Evolutionary conservation across 108 stramenopile species (phyloP).

Genomic region (Cyclostephanos invisitatus): DNA sequence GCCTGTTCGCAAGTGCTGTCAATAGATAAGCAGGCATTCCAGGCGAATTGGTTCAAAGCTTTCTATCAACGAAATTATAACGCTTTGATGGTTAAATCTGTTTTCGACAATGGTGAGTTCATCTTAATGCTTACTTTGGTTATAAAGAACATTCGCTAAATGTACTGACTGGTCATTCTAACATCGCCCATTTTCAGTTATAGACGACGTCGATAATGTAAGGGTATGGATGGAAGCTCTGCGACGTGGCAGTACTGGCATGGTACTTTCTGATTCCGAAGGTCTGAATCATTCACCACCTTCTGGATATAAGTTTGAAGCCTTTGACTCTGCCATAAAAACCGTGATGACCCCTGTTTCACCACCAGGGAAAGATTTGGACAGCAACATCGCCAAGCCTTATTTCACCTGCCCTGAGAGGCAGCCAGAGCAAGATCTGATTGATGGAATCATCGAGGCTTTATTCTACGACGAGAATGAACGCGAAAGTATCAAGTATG

Average conservation of each 20-base stretch:
- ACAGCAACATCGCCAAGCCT: conserved; percentile 14
- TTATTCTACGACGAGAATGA: conserved; percentile 73
- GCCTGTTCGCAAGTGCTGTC: conserved; percentile 70
- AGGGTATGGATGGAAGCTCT: conserved; percentile 74
- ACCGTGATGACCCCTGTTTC: conserved; percentile 13
- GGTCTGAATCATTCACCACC: conserved; percentile 10
- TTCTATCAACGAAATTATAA: conserved; percentile 88
- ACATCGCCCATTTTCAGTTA: conserved; percentile 37
- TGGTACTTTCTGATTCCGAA: conserved; percentile 11
- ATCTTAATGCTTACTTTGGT: background rate
- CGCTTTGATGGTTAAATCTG: conserved; percentile 62
- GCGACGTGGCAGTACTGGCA: conserved; percentile 40
- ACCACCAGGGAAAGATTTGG: conserved; percentile 9
- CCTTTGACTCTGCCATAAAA: conserved; percentile 26
- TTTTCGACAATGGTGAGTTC: conserved; percentile 3
- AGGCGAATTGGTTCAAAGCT: conserved; percentile 75
- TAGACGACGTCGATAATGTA: conserved; percentile 81
- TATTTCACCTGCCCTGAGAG: conserved; percentile 61
- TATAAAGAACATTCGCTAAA: background rate
- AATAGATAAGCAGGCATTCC: conserved; percentile 80
- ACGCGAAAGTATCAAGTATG: conserved; percentile 54
- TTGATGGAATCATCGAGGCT: conserved; percentile 86
- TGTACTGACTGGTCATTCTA: background rate
- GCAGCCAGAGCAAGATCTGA: conserved; percentile 67
- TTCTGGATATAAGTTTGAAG: conserved; percentile 8